Conservation (phyloP, 495 filamentous ascomycete genomes). For the Hypoxylon subgilvum region DNA sequence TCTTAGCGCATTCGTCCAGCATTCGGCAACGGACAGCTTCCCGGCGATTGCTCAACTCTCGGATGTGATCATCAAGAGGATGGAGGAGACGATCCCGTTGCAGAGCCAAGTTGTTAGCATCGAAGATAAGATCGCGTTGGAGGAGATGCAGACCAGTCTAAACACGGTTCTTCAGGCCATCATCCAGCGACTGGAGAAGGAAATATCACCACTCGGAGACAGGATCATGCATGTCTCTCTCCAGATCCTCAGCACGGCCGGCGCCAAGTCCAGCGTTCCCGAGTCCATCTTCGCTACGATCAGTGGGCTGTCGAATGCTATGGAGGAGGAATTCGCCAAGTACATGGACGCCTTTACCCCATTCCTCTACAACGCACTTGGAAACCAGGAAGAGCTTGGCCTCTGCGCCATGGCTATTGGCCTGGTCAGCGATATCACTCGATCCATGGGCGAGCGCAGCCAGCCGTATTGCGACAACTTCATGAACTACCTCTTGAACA, state of each 20-base stretch:
- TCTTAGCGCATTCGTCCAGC: constrained; percentile 88
- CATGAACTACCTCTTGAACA: constrained; percentile 95
- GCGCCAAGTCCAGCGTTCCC: constrained; percentile 89
- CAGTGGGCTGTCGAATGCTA: constrained; percentile 80
- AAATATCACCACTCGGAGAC: constrained; percentile 89
- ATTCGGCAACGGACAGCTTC: constrained; percentile 85
- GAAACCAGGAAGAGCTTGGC: constrained; percentile 91
- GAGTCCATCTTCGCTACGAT: constrained; percentile 91
- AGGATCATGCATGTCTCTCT: constrained; percentile 90
- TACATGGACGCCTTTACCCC: constrained; percentile 96
- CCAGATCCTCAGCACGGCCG: constrained; percentile 75
- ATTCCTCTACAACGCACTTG: constrained; percentile 89
- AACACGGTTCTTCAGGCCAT: constrained; percentile 89
- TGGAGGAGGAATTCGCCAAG: constrained; percentile 90
- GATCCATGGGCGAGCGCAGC: constrained; percentile 84
- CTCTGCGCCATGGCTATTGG: constrained; percentile 98
- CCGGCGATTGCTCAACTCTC: constrained; percentile 78
- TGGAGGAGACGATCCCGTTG: constrained; percentile 90
- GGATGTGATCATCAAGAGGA: constrained; percentile 81
- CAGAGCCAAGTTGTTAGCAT: constrained; percentile 93
- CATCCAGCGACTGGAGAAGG: constrained; percentile 86
- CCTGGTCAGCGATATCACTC: constrained; percentile 91
- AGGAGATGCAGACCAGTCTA: constrained; percentile 97
- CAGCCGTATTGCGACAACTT: constrained; percentile 95
- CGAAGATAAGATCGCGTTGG: constrained; percentile 89